Evolutionary conservation across 768 basidiomycete genomes (phyloP), one percentile per base, ranked within the genome.

Genomic region (Lentinus tigrinus): DNA sequence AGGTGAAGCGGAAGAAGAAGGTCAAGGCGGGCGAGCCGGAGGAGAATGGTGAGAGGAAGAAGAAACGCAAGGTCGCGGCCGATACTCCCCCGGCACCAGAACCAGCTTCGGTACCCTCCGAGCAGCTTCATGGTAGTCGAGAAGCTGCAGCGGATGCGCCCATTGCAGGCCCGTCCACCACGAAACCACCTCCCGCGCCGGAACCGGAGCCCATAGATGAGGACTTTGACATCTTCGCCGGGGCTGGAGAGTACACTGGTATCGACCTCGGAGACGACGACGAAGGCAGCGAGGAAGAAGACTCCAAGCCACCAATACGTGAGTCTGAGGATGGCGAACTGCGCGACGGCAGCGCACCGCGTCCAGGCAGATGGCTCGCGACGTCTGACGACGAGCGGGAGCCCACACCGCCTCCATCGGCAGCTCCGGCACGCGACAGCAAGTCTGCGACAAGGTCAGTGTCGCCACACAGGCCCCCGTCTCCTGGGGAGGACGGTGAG

Each of bases 201-300:
- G 74, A 78, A 52, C 70, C 74, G 4, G 75, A 76, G 56, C 72
- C 75, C 6, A 60, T 76, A 3, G 85, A 84, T n/a, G 85, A 84
- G 19, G 85, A 92, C 52, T 81, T 92, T 40, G 90, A 96, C 67
- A 95, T 97, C 42, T 97, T 97, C 69, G 89, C 85, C 2, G 94
- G 77, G 52, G 91, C 84, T 4, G 93, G 88, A 9, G 91, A 92
- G 48, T 97, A 95, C 67, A 80, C 88, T 51, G 90, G 90, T 1
- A 69, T 89, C 7, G 80, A 83, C 46, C 62, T 82, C 3, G 81
- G 74, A 4, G 84, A 77, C 21, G 82, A 82, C 48, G 70, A 72
- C n/a, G 70, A 69, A 14, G 66, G 67, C 9, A 66, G 65, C 21
- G 68, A 48, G 8, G 52, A 40, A 7, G 40, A 46, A 19, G 48